A percentile compares a stretch with the other conserved stretches of the same genome.
Evolutionary conservation across 2,329 filamentous ascomycete genomes (phyloP).

Genomic region (Geoglossum cookeanum): DNA sequence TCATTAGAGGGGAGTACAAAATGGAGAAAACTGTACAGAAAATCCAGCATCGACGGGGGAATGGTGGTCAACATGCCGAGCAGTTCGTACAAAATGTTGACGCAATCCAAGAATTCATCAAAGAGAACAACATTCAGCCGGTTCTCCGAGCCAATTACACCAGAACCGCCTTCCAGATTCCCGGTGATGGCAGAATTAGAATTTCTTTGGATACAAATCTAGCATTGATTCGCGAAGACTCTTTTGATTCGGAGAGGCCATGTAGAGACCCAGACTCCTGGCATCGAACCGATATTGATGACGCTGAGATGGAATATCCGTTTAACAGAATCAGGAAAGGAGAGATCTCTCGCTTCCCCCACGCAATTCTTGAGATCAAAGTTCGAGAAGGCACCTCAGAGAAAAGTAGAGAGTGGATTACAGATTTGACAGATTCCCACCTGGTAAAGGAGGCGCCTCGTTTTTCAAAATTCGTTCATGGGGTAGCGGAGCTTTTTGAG

Average conservation of each 20-base stretch:
- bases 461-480: constrained; percentile 96
- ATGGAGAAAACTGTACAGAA: constrained; percentile 84
- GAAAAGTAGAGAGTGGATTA: constrained; percentile 67
- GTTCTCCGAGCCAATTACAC: constrained; percentile 83
- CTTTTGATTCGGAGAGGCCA: constrained; percentile 63
- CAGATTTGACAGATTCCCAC: constrained; percentile 82
- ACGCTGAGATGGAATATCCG: constrained; percentile 62
- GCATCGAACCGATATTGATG: constrained; percentile 84
- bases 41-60: constrained; percentile 57
- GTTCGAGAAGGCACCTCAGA: constrained; percentile 43
- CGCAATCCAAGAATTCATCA: constrained; percentile 64
- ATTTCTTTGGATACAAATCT: constrained; percentile 88
- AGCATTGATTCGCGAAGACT: constrained; percentile 60
- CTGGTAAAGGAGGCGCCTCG: constrained; percentile 73
- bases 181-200: constrained; percentile 71
- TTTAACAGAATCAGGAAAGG: constrained; percentile 77
- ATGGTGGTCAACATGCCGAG: constrained; percentile 44
- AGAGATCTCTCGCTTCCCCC: constrained; percentile 80
- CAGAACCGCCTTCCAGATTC: constrained; percentile 91
- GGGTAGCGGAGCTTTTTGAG: constrained; percentile 78
- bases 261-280: constrained; percentile 77
- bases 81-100: constrained; percentile 52
- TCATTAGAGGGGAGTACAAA: constrained; percentile 71
- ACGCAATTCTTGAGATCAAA: constrained; percentile 84
- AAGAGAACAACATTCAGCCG: constrained; percentile 59